Percentiles rank a stretch among this genome's conserved stretches.
These are phyloP conservation scores for Millerago galiae DNA, from an alignment of 805 yeast genomes.

Conservation along the genomic window DNA sequence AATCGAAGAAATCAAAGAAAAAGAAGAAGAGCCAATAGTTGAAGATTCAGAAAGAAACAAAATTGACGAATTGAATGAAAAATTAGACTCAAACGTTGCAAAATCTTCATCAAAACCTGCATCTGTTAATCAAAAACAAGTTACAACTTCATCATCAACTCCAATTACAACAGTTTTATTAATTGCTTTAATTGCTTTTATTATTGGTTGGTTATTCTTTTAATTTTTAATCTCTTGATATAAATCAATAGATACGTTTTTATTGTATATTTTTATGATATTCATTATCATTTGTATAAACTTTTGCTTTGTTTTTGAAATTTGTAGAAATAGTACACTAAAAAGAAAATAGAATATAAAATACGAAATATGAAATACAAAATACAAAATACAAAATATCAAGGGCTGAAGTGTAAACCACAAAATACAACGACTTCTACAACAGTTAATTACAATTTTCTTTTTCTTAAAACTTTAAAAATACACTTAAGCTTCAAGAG, in stretches of 20 bases:
- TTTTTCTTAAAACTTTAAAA: slow-evolving; percentile 4
- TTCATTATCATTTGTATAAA: background rate
- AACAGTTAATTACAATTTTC: background rate
- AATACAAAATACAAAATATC: no score
- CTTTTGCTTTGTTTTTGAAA: background rate
- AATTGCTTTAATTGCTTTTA: slow-evolving; percentile 48
- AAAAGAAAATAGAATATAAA: no score
- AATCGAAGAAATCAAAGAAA: slow-evolving; percentile 4
- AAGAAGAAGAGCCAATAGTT: background rate
- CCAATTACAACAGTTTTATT: slow-evolving; percentile 46
- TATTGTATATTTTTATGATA: no score
- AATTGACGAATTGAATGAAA: slow-evolving; percentile 37
- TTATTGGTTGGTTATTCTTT: slow-evolving; percentile 65
- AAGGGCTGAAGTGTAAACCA: no score
- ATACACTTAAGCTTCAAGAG: slow-evolving; percentile 82
- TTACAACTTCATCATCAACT: slow-evolving; percentile 29
- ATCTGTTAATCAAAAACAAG: slow-evolving; percentile 14
- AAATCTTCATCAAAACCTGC: slow-evolving; percentile 13
- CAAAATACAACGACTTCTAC: no score
- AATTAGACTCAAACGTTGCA: slow-evolving; percentile 36
- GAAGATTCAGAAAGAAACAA: slow-evolving; percentile 31
- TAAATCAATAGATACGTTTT: no score
- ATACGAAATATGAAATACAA: no score
- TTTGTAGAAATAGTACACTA: no score
- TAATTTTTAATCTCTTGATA: slow-evolving; percentile 2